phyloP scores from a whole-genome alignment of 2,329 filamentous ascomycete genomes.

The Xylaria sp. region DNA sequence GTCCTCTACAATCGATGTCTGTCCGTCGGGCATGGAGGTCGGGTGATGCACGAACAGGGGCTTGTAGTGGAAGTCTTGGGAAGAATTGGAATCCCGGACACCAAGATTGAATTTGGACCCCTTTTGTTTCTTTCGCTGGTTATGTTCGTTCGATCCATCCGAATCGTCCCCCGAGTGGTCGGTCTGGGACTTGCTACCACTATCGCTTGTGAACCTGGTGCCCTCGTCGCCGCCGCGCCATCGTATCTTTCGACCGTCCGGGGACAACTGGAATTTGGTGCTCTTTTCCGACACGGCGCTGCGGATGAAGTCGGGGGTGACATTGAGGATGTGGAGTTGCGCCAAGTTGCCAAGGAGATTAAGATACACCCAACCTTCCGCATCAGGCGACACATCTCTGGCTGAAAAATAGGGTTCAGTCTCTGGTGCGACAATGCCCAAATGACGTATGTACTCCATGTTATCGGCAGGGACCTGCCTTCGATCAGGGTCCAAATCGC shows the following conservation, averaged over 20 bases:
- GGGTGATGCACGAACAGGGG: constrained; percentile 66
- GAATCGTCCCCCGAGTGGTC: constrained; percentile 63
- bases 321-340: constrained; percentile 85
- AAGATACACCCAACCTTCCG: constrained; percentile 83
- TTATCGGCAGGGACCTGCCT: constrained; percentile 80
- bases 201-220: constrained; percentile 73
- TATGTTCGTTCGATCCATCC: constrained; percentile 55
- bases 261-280: constrained; percentile 79
- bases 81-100: constrained; percentile 51
- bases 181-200: constrained; percentile 58
- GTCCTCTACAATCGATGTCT: constrained; percentile 58
- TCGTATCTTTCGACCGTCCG: constrained; percentile 80
- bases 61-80: constrained; percentile 69
- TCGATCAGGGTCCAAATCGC: constrained; percentile 82
- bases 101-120: constrained; percentile 54
- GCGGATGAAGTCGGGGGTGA: constrained; percentile 80
- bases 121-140: constrained; percentile 58
- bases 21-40: constrained; percentile 56
- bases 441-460: constrained; percentile 79
- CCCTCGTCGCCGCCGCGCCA: constrained; percentile 78
- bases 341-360: constrained; percentile 84
- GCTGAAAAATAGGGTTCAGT: constrained; percentile 57
- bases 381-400: constrained; percentile 66
- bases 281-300: constrained; percentile 76
- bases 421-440: constrained; percentile 73